phyloP scores from a whole-genome alignment of 306 rosid genomes.

The Begonia masoniana region DNA sequence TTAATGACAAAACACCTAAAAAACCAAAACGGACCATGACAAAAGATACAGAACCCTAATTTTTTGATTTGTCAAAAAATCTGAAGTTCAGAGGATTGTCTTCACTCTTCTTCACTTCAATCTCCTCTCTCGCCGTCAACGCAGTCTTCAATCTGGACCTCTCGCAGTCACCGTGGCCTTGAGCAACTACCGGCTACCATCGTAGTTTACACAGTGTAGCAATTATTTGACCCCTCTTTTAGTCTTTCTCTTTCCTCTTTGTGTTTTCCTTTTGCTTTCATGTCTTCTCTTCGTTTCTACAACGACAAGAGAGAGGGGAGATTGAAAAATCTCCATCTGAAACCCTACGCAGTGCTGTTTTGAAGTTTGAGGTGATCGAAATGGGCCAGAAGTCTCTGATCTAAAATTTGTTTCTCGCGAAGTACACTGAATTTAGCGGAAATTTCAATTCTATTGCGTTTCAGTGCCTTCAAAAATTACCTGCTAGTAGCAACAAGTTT shows the following conservation, averaged over 20 bases:
- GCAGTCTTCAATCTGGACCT: too few relatives aligned
- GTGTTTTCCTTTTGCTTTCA: background rate
- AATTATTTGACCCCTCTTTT: background rate
- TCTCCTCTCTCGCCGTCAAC: too few relatives aligned
- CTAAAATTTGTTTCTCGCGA: conserved; percentile 78
- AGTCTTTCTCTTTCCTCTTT: background rate
- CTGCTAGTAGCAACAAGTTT: conserved; percentile 91
- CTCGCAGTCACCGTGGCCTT: too few relatives aligned
- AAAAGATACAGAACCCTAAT: too few relatives aligned
- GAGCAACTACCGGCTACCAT: too few relatives aligned
- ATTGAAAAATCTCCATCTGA: background rate
- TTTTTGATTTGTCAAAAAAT: too few relatives aligned
- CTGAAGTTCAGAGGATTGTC: too few relatives aligned
- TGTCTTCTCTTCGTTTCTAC: background rate
- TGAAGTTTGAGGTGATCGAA: conserved; percentile 13
- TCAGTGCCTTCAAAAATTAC: conserved; percentile 97
- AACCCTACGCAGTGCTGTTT: conserved; percentile 1
- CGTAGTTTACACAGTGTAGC: too few relatives aligned
- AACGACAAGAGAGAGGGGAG: background rate
- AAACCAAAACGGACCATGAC: too few relatives aligned
- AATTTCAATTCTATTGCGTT: conserved; percentile 93
- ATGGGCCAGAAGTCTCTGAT: conserved; percentile 86
- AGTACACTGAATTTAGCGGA: conserved; percentile 93
- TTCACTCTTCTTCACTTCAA: too few relatives aligned
- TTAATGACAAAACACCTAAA: too few relatives aligned